phyloP scores from a whole-genome alignment of 805 yeast species.

The Wickerhamiella galacta region DNA sequence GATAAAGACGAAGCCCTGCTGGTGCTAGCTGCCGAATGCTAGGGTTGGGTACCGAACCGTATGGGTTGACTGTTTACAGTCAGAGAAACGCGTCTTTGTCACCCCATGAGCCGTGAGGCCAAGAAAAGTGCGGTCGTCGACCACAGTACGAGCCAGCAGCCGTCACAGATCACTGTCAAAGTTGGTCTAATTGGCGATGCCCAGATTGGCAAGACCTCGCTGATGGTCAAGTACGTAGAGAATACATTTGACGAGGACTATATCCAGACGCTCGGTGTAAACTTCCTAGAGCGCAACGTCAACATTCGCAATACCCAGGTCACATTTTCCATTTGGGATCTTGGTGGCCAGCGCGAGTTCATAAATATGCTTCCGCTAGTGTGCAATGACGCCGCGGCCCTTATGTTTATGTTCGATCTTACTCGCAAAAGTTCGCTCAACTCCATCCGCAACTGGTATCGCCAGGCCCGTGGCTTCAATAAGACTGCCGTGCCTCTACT shows the following conservation, averaged over 20 bases:
- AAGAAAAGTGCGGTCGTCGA: too few relatives aligned
- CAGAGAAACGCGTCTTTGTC: too few relatives aligned
- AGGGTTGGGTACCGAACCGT: too few relatives aligned
- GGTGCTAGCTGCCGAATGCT: too few relatives aligned
- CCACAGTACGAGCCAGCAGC: constrained; percentile 16
- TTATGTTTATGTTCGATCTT: constrained; percentile 76
- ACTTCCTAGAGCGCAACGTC: constrained; percentile 81
- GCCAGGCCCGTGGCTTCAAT: constrained; percentile 80
- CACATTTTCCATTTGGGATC: constrained; percentile 84
- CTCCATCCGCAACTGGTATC: constrained; percentile 87
- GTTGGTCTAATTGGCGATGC: constrained; percentile 93
- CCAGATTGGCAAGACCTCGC: constrained; percentile 86
- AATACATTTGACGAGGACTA: constrained; percentile 83
- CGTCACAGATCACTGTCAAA: constrained; percentile 32
- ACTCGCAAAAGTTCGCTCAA: constrained; percentile 73
- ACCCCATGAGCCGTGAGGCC: too few relatives aligned
- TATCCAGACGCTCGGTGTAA: constrained; percentile 88
- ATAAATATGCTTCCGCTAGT: constrained; percentile 91
- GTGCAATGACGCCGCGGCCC: constrained; percentile 80
- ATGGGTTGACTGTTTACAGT: too few relatives aligned
- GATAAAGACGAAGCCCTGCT: too few relatives aligned
- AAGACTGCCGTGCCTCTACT: constrained; percentile 79
- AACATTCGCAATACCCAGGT: constrained; percentile 73
- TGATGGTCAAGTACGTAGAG: constrained; percentile 96
- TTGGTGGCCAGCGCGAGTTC: constrained; percentile 91